Evolutionary conservation across 2,329 filamentous ascomycete species (phyloP), one percentile per base, ranked within the genome.

Genomic region (Grosmannia clavigera): DNA sequence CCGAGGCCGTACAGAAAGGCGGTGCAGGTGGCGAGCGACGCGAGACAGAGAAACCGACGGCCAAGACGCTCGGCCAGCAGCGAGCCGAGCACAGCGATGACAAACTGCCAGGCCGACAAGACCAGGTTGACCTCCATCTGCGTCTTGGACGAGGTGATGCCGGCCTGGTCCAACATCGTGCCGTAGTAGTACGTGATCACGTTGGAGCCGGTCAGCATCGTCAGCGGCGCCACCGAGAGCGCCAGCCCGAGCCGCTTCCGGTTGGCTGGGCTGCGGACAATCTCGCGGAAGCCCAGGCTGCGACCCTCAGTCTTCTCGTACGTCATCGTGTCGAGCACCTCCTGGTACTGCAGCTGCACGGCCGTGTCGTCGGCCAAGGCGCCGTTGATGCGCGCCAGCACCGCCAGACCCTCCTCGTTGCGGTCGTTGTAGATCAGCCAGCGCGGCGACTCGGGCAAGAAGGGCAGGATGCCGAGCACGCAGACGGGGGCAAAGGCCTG

Each of bases 341-440:
- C 73, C 50, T 73, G 71, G 67, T 69, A 75, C 31, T 72, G 68
- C 7, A 70, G 62, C 10, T 74, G 66, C 3, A 74, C 65, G 1
- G 66, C 61, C 50, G 77, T 68, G 1, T 75, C 73, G 61, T 76
- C 57, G 27, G 19, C 10, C 2, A 46, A 10, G 19, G 55, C 66
- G 7, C 74, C 71, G 58, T 78, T 73, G 55, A 74, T 72, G 61
- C 72, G 69, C 0, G 74, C 71, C 0, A 79, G 68, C 0, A 74
- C 70, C 22, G 65, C 55, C 11, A 70, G 61, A 9, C 68, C 69
- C 40, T 72, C 69, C 4, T 67, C 65, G 35, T 66, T 56, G n/a
- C 67, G 67, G 38, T 64, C 65, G 22, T 71, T 67, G 38, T 67
- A 66, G 63, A 67, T 70, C 11, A 74, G 67, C 70, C 71, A 74